These are phyloP conservation scores for Viridothelium virens DNA, from an alignment of 495 filamentous ascomycete species.

Conservation along the genomic window DNA sequence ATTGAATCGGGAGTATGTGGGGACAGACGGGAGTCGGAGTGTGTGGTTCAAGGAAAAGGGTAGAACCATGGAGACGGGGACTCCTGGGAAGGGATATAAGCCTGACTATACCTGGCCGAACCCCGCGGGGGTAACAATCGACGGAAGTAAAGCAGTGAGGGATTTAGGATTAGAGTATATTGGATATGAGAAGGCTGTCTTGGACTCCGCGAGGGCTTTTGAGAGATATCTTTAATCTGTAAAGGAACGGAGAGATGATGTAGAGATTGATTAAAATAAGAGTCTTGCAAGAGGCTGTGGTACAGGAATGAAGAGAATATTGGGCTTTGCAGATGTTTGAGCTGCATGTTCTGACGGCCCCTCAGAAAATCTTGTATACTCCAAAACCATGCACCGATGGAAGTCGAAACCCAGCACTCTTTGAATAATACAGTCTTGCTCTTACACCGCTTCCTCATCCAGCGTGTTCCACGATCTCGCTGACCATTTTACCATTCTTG, in stretches of 20 bases:
- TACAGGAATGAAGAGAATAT: neutral
- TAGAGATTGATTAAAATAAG: neutral
- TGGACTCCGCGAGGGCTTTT: neutral
- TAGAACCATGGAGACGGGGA: neutral
- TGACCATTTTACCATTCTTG: slow-evolving; percentile 65
- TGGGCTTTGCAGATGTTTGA: neutral
- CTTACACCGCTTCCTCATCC: slow-evolving; percentile 41
- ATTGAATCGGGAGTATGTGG: neutral
- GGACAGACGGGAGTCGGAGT: neutral
- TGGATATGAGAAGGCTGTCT: neutral
- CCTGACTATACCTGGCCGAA: neutral
- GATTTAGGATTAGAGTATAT: neutral
- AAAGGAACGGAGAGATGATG: neutral
- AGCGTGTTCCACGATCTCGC: slow-evolving; percentile 83
- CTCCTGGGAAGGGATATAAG: neutral
- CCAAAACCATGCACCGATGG: neutral
- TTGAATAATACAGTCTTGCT: neutral
- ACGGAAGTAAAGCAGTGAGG: neutral
- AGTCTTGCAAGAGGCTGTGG: neutral
- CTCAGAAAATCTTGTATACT: neutral
- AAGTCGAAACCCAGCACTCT: neutral
- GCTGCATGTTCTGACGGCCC: neutral
- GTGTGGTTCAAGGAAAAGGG: neutral
- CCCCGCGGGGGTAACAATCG: neutral
- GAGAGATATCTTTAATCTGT: neutral